Base-by-base conservation (phyloP, 352 stramenopile species). In the Phytopythium delawarense region DNA sequence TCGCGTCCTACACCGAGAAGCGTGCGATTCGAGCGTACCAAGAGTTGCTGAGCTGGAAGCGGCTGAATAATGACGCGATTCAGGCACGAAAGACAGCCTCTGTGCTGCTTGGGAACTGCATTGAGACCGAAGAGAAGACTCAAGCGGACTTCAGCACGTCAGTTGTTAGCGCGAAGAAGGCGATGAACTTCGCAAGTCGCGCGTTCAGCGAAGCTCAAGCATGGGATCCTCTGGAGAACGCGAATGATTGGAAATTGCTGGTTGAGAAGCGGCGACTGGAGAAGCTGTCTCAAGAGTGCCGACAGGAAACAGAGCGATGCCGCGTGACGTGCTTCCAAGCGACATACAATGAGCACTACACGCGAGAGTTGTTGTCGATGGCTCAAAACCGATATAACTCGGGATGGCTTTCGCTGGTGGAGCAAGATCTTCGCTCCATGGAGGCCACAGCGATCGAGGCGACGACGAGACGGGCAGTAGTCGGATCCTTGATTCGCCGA, bases 181-280 rank as follows among this genome's bases (percentile, higher is more conserved):
- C 78, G 2, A 63, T 91, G 6, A 77, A 86, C 34, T 91, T 89
- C 28, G 51, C 71, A 1, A 86, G 75, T 15, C 71, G 75, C 0
- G 65, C 66, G 1, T 90, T 92, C 54, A 71, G 75, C 21, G 67
- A 89, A 60, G 71, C 80, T 7, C 83, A 92, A 57, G 78, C 83
- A 6, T 94, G 85, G 85, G 85, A 94, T 63, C 72, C 77, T 1
- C 64, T 94, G 2, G 85, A 94, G 62, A 94, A 94, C 57, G 82
- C 85, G 5, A 94, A 91, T 54, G 78, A 94, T 61, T 89, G 85
- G 79, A 74, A 59, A 25, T 69, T 81, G 6, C 67, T 94, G 12
- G 79, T 92, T 12, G 61, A 78, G 12, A 94, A 92, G 60, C 78
- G 82, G 5, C 70, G 78, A 23, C 64, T 84, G 1, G 53, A 75